Conservation (phyloP, 148 eudicot species). For the Vaccinium myrtillus region DNA sequence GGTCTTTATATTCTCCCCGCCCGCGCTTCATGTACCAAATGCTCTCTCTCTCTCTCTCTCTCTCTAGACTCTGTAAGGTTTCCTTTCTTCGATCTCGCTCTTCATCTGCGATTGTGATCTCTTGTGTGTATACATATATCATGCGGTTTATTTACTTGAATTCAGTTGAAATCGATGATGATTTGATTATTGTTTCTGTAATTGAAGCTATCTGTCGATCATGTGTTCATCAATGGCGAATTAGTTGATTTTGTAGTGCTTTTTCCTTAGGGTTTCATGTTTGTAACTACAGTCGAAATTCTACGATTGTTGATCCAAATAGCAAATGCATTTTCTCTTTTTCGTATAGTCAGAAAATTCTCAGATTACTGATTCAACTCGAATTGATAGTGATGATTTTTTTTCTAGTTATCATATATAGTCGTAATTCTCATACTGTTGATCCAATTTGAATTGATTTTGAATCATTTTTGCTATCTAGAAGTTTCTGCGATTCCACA, state of each 20-base stretch:
- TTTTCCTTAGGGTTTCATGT: background rate
- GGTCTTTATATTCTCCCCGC: conserved; percentile 11
- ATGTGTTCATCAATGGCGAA: background rate
- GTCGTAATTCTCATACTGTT: no score
- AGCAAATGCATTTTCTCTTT: background rate
- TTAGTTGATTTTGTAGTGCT: background rate
- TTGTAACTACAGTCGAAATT: no score
- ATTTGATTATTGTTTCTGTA: no score
- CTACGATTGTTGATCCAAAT: no score
- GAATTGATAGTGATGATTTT: no score
- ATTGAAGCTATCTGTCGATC: background rate
- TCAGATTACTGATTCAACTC: background rate
- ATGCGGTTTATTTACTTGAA: background rate
- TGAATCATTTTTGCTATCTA: background rate
- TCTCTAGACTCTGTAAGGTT: conserved; percentile 15
- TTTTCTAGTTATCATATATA: no score
- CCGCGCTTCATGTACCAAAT: conserved; percentile 3
- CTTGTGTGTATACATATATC: no score
- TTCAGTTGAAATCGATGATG: background rate
- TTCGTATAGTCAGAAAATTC: background rate
- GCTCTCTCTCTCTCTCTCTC: conserved; percentile 8
- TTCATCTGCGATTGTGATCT: background rate
- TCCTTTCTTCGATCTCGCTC: background rate
- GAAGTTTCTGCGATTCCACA: background rate
- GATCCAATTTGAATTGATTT: background rate